A percentile compares a stretch with the other conserved stretches of the same genome.
These are phyloP conservation scores for Colletotrichum sublineola DNA, from an alignment of 2,329 filamentous ascomycete genomes.

Conservation along the genomic window DNA sequence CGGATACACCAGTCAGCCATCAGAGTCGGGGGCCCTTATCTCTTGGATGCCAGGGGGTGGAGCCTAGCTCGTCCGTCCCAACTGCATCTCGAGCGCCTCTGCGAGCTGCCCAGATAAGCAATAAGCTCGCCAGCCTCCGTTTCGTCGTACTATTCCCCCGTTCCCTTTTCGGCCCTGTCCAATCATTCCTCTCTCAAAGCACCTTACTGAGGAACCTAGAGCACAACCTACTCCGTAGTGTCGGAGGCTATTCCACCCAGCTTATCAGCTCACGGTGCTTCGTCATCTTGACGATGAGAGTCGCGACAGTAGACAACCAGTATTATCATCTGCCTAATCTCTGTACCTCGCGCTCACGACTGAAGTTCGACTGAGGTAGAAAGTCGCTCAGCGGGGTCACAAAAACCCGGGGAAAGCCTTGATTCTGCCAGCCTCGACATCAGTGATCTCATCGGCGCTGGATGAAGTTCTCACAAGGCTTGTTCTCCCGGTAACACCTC, in stretches of 20 bases:
- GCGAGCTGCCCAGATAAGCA: conserved; percentile 38
- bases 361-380: background rate
- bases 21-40: conserved; percentile 36
- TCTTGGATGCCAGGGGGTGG: conserved; percentile 42
- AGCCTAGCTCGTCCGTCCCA: conserved; percentile 35
- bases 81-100: conserved; percentile 37
- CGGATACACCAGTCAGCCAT: conserved; percentile 32
- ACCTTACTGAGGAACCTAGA: conserved; percentile 31
- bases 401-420: background rate
- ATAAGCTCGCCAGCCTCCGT: conserved; percentile 37
- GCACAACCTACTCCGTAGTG: conserved; percentile 28
- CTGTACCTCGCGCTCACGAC: background rate
- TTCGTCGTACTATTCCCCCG: conserved; percentile 30
- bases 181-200: conserved; percentile 25
- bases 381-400: background rate
- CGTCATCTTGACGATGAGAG: conserved; percentile 1
- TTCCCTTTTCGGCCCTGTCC: conserved; percentile 10
- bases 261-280: conserved; percentile 15
- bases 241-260: conserved; percentile 3
- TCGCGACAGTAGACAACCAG: conserved; percentile 1
- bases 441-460: background rate
- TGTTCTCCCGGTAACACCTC: background rate
- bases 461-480: background rate
- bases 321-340: background rate
- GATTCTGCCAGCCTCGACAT: background rate